Conservation (phyloP, 179 eudicot species). For the Heliamphora pulchella region DNA sequence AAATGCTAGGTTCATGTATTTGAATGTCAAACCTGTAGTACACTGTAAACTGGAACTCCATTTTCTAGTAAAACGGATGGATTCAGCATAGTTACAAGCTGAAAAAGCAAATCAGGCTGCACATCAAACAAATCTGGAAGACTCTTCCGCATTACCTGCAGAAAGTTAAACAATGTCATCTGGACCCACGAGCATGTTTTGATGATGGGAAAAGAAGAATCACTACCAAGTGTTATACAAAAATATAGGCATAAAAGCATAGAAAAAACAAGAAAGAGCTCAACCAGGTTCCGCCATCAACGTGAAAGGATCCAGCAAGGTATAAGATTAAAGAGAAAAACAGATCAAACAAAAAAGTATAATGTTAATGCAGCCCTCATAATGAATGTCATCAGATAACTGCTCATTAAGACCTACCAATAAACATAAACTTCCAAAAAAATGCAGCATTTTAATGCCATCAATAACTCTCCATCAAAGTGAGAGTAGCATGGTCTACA, state of each 20-base stretch:
- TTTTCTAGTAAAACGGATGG: conserved; percentile 83
- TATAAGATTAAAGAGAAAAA: neutral
- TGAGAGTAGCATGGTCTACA: neutral
- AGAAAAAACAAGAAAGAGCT: neutral
- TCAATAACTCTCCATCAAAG: neutral
- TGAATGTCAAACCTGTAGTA: conserved; percentile 60
- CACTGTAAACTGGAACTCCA: conserved; percentile 86
- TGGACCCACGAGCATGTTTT: neutral
- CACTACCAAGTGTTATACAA: conserved; percentile 3
- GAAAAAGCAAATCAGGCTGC: conserved; percentile 93
- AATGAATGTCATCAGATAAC: neutral
- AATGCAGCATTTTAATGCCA: neutral
- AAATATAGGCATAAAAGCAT: neutral
- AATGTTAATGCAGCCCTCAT: neutral
- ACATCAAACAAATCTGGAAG: conserved; percentile 97
- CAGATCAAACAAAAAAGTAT: neutral
- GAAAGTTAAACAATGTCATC: neutral
- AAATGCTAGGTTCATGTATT: neutral
- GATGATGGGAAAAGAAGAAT: neutral
- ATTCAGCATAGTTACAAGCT: conserved; percentile 96
- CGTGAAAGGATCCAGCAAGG: neutral
- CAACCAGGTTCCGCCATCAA: neutral
- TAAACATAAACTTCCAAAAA: neutral
- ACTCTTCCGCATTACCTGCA: conserved; percentile 82
- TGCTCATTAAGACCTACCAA: neutral